Evolutionary conservation across 2,329 filamentous ascomycete genomes (phyloP).

Genomic region (Fusarium sterilihyphosum): DNA sequence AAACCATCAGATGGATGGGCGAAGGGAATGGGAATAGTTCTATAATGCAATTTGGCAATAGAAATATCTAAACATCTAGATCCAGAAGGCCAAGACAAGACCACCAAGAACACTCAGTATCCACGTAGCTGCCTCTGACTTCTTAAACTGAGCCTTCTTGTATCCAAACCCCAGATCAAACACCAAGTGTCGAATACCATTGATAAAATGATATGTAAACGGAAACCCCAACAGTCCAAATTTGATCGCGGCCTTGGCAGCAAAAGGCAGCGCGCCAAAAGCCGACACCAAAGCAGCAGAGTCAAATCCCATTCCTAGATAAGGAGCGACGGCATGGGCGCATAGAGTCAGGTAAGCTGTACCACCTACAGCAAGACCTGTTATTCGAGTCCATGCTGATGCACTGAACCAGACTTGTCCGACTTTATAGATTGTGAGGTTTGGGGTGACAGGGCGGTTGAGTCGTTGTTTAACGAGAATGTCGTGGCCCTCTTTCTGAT

Average conservation of each 20-base stretch:
- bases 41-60: neutral
- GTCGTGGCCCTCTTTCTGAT: neutral
- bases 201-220: slow-evolving; percentile 21
- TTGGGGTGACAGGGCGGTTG: slow-evolving; percentile 11
- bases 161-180: slow-evolving; percentile 27
- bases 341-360: slow-evolving; percentile 11
- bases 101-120: slow-evolving; percentile 7
- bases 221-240: slow-evolving; percentile 24
- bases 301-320: slow-evolving; percentile 13
- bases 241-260: slow-evolving; percentile 3
- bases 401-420: slow-evolving; percentile 23
- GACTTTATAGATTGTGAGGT: slow-evolving; percentile 21
- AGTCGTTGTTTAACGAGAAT: slow-evolving; percentile 18
- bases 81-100: slow-evolving; percentile 1
- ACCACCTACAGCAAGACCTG: slow-evolving; percentile 8
- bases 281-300: neutral
- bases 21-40: neutral
- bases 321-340: slow-evolving; percentile 4
- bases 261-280: slow-evolving; percentile 11
- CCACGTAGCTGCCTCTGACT: slow-evolving; percentile 22
- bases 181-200: slow-evolving; percentile 20
- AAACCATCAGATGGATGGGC: neutral
- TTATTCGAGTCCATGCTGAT: slow-evolving; percentile 30
- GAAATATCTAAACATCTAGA: neutral
- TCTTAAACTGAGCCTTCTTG: slow-evolving; percentile 16